A percentile compares a stretch with the other conserved stretches of the same genome.
These are phyloP conservation scores for Diaporthe citriasiana DNA, from an alignment of 2,329 filamentous ascomycete species.

Conservation along the genomic window DNA sequence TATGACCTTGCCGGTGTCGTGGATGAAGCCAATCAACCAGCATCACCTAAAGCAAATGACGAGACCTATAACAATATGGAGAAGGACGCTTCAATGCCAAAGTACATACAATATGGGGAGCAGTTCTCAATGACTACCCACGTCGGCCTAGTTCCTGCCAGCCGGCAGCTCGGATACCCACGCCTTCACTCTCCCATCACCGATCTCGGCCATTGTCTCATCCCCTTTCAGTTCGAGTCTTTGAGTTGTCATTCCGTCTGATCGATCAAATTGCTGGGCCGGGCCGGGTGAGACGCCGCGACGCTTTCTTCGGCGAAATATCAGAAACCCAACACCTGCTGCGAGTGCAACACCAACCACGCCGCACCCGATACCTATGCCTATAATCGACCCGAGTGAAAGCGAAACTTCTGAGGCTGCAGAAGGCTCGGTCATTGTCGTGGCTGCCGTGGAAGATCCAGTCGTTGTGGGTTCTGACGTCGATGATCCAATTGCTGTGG, in stretches of 20 bases:
- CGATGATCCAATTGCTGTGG: not conserved
- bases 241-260: not conserved
- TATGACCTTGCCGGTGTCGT: no score
- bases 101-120: no score
- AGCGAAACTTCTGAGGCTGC: not conserved
- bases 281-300: not conserved
- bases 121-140: no score
- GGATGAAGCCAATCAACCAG: no score
- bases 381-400: not conserved
- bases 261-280: not conserved
- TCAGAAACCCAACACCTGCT: slow-evolving; percentile 1
- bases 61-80: no score
- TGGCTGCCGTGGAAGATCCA: not conserved
- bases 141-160: no score
- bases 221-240: not conserved
- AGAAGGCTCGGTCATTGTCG: not conserved
- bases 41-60: no score
- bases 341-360: not conserved
- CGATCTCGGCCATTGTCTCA: not conserved
- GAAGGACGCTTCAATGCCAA: no score
- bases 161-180: slow-evolving; percentile 9
- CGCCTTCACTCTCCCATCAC: not conserved
- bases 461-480: not conserved
- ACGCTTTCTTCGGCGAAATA: not conserved
- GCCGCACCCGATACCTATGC: not conserved